phyloP scores from a whole-genome alignment of 495 filamentous ascomycete genomes.

The Talaromyces liani region DNA sequence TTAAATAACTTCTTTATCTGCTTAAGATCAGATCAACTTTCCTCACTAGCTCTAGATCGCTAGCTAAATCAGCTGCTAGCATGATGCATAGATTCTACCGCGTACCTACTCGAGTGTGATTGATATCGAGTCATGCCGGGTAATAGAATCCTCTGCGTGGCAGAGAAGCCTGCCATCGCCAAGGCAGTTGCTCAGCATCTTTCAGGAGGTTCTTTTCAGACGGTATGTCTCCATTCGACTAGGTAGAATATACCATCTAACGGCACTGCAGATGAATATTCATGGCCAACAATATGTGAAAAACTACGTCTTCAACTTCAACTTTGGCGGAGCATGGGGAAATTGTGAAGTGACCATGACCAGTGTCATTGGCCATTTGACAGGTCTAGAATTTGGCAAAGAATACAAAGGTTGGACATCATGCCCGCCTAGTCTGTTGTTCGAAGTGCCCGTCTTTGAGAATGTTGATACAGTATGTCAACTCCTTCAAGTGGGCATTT shows the following conservation, averaged over 20 bases:
- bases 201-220: constrained; percentile 62
- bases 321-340: constrained; percentile 78
- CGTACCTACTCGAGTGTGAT: background rate
- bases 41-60: background rate
- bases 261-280: constrained; percentile 38
- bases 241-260: constrained; percentile 9
- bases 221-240: constrained; percentile 46
- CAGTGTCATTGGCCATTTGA: constrained; percentile 80
- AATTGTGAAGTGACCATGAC: constrained; percentile 84
- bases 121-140: constrained; percentile 6
- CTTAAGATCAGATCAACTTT: background rate
- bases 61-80: background rate
- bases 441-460: constrained; percentile 70
- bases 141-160: constrained; percentile 74
- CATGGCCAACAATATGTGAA: constrained; percentile 72
- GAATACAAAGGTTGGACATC: constrained; percentile 71
- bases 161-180: constrained; percentile 94
- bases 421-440: constrained; percentile 70
- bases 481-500: background rate
- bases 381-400: constrained; percentile 58
- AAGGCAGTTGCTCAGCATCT: constrained; percentile 89
- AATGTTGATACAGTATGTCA: constrained; percentile 52
- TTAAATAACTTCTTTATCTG: background rate
- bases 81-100: background rate
- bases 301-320: constrained; percentile 88